Conservation (phyloP, 2,329 filamentous ascomycete species). For the Stagonosporopsis tanaceti region DNA sequence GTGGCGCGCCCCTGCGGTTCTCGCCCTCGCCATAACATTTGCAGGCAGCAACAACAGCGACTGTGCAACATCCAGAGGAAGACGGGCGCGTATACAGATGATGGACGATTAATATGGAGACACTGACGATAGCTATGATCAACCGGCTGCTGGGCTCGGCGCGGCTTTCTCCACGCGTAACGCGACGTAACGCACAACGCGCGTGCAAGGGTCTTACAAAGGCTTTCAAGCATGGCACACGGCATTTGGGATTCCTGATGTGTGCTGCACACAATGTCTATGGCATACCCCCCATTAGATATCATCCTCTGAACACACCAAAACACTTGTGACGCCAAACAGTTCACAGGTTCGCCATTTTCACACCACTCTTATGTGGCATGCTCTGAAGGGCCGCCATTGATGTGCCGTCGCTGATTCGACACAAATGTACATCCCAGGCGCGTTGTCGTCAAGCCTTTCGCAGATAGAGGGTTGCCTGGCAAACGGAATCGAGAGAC, state of each 20-base stretch:
- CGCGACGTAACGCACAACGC: neutral
- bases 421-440: too few species aligned
- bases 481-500: too few species aligned
- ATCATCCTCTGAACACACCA: neutral
- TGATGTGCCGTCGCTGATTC: too few species aligned
- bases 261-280: too few species aligned
- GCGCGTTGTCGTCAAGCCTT: too few species aligned
- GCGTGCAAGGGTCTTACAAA: neutral
- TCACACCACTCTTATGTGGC: too few species aligned
- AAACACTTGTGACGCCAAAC: neutral
- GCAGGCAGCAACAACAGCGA: neutral
- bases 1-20: constrained; percentile 1
- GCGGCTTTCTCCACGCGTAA: neutral
- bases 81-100: neutral
- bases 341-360: neutral
- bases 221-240: too few species aligned
- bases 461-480: too few species aligned
- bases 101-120: neutral
- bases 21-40: neutral
- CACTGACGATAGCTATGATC: neutral
- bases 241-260: too few species aligned
- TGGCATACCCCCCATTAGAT: too few species aligned
- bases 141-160: neutral
- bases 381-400: too few species aligned
- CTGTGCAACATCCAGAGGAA: neutral